Evolutionary conservation across 2,329 filamentous ascomycete genomes (phyloP).

Genomic region (Diplodia scrobiculata): DNA sequence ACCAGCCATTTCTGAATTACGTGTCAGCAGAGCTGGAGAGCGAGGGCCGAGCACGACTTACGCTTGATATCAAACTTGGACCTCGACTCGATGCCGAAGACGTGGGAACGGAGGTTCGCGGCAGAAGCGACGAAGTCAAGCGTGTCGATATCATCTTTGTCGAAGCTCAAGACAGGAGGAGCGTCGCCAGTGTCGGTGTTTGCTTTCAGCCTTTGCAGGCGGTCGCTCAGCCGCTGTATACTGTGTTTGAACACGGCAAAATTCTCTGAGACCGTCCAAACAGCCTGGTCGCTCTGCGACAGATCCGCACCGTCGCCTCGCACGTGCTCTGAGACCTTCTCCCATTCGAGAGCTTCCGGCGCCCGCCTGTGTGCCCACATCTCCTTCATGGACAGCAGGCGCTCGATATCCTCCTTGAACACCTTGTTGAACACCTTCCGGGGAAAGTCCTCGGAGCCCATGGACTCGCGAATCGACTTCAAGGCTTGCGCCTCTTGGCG

Average conservation of each 20-base stretch:
- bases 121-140: constrained; percentile 90
- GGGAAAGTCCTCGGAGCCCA: constrained; percentile 76
- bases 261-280: constrained; percentile 84
- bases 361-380: constrained; percentile 89
- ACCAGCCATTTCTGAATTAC: constrained; percentile 78
- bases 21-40: not conserved
- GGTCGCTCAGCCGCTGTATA: constrained; percentile 71
- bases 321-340: constrained; percentile 59
- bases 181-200: constrained; percentile 53
- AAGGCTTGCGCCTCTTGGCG: constrained; percentile 80
- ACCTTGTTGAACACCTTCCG: constrained; percentile 89
- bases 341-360: constrained; percentile 73
- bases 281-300: constrained; percentile 67
- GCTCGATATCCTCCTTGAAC: constrained; percentile 79
- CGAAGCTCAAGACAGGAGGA: constrained; percentile 74
- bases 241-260: constrained; percentile 85
- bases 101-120: constrained; percentile 81
- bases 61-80: constrained; percentile 94
- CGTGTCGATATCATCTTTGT: constrained; percentile 95
- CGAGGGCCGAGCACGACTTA: constrained; percentile 38
- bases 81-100: constrained; percentile 87
- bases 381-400: constrained; percentile 82
- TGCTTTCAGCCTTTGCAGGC: constrained; percentile 66
- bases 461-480: constrained; percentile 76
- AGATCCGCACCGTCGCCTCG: constrained; percentile 57